Evolutionary conservation across 306 rosid genomes (phyloP), one percentile per base, ranked within the genome.

Genomic region (Macrotyloma uniflorum): DNA sequence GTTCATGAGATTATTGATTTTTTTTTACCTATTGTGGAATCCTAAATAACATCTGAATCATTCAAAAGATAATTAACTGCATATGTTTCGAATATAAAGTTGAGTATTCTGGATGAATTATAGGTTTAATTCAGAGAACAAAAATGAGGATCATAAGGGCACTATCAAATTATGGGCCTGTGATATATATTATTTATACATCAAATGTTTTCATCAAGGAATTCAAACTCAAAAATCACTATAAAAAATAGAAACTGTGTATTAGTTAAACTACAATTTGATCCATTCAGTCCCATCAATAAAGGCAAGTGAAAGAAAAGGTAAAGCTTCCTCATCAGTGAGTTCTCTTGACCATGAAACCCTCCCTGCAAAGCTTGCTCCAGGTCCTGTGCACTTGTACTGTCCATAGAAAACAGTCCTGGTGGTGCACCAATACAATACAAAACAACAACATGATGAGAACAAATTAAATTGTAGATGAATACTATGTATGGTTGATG

Each of bases 351-450:
- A 88, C 99, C 99, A 95, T 19, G 99, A 83, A 0, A 95, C 99
- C 70, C 99, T 91, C 33, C 99, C 99, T 22, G 97, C 98, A 87
- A 64, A 93, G 45, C 72, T 85, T 15, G 98, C 90, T 67, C 99
- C 99, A 23, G 82, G 76, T 78, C 99, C 99, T 15, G 93, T 88
- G 86, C 99, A 95, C 84, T 88, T 91, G 89, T 95, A 95, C 49
- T 95, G 98, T 69, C 99, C 99, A 86, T 93, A 95, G 81, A 88
- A 95, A 63, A 93, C 99, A 22, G 99, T 95, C 98, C 99, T 94
- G 83, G 82, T 24, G 5, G 13, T 32, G 9, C 42, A 32, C 55
- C 71, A 77, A 23, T 9, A 45, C 4, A 57, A 67, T 16, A 33
- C 15, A 8, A 3, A 22, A 82, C 14, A 83, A 43, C 24, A 57